These are phyloP conservation scores for Tricholoma sp. DNA, from an alignment of 768 basidiomycete species.

Conservation along the genomic window DNA sequence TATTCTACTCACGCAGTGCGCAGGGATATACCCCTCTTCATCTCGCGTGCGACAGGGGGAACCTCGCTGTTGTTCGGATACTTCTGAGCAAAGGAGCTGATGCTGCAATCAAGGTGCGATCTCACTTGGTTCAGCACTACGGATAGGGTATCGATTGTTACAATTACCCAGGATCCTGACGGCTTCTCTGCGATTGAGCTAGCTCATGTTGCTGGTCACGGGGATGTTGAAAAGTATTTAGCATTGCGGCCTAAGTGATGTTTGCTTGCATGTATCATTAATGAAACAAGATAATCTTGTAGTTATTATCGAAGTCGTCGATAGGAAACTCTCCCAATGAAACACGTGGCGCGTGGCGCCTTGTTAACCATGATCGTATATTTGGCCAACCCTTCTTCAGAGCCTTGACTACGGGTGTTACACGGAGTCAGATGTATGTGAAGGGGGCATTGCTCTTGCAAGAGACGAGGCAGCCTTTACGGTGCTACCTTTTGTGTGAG, in stretches of 20 bases:
- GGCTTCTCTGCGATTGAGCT: constrained; percentile 56
- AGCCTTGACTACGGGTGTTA: not conserved
- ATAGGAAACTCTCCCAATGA: too few species aligned
- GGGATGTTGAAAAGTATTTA: constrained; percentile 37
- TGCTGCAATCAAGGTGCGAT: constrained; percentile 45
- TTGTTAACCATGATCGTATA: too few species aligned
- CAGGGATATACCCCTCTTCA: constrained; percentile 90
- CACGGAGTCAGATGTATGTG: not conserved
- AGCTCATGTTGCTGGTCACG: constrained; percentile 53
- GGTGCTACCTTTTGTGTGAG: constrained; percentile 37
- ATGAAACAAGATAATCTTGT: not conserved
- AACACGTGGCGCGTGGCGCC: too few species aligned
- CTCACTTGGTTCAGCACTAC: not conserved
- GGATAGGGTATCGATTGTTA: constrained; percentile 1
- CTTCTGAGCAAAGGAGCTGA: constrained; percentile 67
- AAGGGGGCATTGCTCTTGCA: not conserved
- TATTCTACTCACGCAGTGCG: constrained; percentile 5
- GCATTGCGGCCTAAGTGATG: not conserved
- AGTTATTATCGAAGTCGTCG: not conserved
- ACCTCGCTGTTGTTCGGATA: constrained; percentile 46
- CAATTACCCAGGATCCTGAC: constrained; percentile 54
- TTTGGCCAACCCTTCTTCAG: not conserved
- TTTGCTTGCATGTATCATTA: not conserved
- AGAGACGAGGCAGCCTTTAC: not conserved
- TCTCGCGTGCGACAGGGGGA: constrained; percentile 81